These are phyloP conservation scores for Bonia amplexicaulis DNA, from an alignment of 176 grass and related monocot species.

Conservation along the genomic window DNA sequence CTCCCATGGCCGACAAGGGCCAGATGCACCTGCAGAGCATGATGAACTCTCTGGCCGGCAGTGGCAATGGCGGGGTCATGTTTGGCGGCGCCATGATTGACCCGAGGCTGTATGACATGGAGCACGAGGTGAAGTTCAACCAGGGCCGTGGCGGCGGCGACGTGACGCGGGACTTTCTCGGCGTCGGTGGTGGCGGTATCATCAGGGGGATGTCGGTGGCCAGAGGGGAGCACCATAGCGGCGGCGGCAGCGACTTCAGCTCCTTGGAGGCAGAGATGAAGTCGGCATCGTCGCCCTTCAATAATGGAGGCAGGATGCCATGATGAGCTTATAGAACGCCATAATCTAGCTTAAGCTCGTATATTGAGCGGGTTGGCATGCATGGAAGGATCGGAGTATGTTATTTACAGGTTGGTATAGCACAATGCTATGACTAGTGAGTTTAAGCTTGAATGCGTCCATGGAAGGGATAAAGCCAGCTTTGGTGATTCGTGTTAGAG, in stretches of 20 bases:
- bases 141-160: slow-evolving; percentile 39
- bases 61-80: slow-evolving; percentile 31
- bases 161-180: slow-evolving; percentile 93
- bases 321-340: slow-evolving; percentile 17
- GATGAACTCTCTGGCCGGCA: slow-evolving; percentile 77
- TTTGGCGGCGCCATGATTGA: slow-evolving; percentile 51
- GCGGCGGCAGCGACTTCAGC: slow-evolving; percentile 41
- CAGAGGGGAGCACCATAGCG: slow-evolving; percentile 41
- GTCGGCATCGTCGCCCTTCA: slow-evolving; percentile 64
- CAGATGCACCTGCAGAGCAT: slow-evolving; percentile 66
- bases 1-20: slow-evolving; percentile 50
- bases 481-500: not conserved
- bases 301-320: slow-evolving; percentile 52
- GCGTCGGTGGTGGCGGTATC: slow-evolving; percentile 46
- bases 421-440: slow-evolving; percentile 14
- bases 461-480: slow-evolving; percentile 12
- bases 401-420: not conserved
- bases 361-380: not conserved
- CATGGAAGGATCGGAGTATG: not conserved
- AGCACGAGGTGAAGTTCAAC: slow-evolving; percentile 67
- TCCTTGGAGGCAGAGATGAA: slow-evolving; percentile 73
- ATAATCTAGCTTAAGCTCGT: not conserved
- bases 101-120: slow-evolving; percentile 54
- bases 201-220: slow-evolving; percentile 50
- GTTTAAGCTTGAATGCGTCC: slow-evolving; percentile 17